Evolutionary conservation across 2,329 filamentous ascomycete genomes (phyloP).

Genomic region (Chrysosporium keratinophilum): DNA sequence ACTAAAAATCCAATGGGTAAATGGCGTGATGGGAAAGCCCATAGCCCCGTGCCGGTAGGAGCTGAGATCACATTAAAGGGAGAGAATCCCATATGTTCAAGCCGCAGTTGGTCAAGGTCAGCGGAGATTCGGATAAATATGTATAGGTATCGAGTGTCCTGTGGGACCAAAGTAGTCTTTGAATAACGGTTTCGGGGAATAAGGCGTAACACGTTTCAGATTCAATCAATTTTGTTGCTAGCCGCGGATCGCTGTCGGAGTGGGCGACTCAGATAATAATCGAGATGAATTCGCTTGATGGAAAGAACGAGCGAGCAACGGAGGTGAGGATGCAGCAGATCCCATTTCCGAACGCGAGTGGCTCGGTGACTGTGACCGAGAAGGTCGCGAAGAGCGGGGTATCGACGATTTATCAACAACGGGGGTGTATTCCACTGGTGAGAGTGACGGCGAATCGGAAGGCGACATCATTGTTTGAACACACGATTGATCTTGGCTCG

Average conservation of each 20-base stretch:
- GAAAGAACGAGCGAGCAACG: conserved; percentile 36
- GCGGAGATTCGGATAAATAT: background rate
- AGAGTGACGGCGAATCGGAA: conserved; percentile 3
- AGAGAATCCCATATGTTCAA: conserved; percentile 6
- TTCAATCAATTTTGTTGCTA: conserved; percentile 10
- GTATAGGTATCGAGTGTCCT: background rate
- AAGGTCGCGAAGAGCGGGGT: conserved; percentile 28
- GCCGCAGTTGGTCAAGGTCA: background rate
- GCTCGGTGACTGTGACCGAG: conserved; percentile 35
- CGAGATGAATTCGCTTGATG: conserved; percentile 32
- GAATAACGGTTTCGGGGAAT: background rate
- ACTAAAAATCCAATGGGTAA: background rate
- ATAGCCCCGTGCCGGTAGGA: background rate
- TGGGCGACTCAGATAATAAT: conserved; percentile 38
- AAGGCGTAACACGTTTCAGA: background rate
- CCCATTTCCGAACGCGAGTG: conserved; percentile 31
- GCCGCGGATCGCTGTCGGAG: conserved; percentile 35
- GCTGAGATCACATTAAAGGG: background rate
- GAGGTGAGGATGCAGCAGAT: conserved; percentile 31
- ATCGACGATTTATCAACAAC: conserved; percentile 12
- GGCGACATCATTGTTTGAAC: conserved; percentile 1
- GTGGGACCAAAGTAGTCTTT: background rate
- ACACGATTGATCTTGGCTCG: background rate
- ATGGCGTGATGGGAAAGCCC: background rate
- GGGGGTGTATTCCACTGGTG: conserved; percentile 1